Evolutionary conservation across 2,329 filamentous ascomycete genomes (phyloP), one percentile per base, ranked within the genome.

Genomic region (Pseudogymnoascus sp.): DNA sequence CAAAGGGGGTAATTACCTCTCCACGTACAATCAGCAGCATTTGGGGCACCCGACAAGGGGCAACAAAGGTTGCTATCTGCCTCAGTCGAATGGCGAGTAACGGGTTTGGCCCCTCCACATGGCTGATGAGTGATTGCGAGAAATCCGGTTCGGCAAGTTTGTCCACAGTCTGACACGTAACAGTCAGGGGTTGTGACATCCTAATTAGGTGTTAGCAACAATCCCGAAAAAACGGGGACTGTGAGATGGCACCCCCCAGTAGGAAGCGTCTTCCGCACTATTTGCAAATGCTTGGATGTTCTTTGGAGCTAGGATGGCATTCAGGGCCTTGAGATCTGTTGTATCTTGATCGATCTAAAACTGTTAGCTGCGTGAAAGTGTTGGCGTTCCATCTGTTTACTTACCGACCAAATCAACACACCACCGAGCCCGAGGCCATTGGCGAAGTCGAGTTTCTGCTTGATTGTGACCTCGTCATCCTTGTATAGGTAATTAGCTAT

Each of bases 401-500:
- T 21, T 44, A 44, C 40, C 40, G 40, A 44, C 40, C 40, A 44
- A 21, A 44, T 44, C 40, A 44, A 21, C 40, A 44, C 40, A 44
- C 40, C 40, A 3, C 40, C 40, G 6, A 73, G 64, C n/a, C 71
- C 67, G 4, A 62, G 63, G 2, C 62, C 23, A 62, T 69, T 68
- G 9, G 70, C 71, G 53, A 62, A 69, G n/a, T 68, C 63, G 9
- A 65, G 64, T 62, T 72, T 72, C 50, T 65, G 38, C 59, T 68
- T 63, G 11, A 72, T 60, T 3, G 71, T 72, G 1, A 64, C 65
- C n/a, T 62, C 50, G 46, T 73, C 69, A 56, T 72, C 71, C 29
- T 65, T 72, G 10, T 66, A 65, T 3, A 71, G 67, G 70, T 70
- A 72, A 21, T 60, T 73, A 67, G 37, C 69, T 64, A 26, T 61